Percentiles rank a stretch among this genome's conserved stretches.
phyloP scores from a whole-genome alignment of 2,329 filamentous ascomycete genomes.

The Aureobasidium sp. region DNA sequence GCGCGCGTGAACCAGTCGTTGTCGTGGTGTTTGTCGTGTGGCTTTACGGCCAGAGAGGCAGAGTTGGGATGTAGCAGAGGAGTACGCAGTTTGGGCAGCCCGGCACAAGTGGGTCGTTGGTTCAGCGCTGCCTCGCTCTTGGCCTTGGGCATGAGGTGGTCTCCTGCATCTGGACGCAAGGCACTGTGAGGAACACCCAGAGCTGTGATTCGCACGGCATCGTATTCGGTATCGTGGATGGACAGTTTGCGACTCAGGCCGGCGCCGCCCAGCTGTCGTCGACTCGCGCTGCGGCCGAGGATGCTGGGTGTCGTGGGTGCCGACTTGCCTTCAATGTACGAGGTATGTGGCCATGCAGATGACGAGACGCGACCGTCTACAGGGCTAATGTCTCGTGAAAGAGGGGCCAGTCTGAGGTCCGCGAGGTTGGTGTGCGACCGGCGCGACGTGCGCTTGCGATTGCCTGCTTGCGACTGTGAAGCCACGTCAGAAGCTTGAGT shows the following conservation, averaged over 20 bases:
- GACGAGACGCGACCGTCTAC: not conserved
- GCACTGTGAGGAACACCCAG: conserved; percentile 1
- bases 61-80: not conserved
- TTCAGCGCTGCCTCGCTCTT: conserved; percentile 40
- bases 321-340: conserved; percentile 43
- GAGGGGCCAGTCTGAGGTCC: conserved; percentile 54
- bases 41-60: not conserved
- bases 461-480: not conserved
- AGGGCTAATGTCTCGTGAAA: conserved; percentile 38
- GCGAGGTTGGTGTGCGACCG: conserved; percentile 55
- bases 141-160: conserved; percentile 35
- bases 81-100: not conserved
- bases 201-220: conserved; percentile 2
- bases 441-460: conserved; percentile 24
- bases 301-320: conserved; percentile 45
- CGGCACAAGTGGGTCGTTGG: conserved; percentile 9
- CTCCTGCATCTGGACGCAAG: not conserved
- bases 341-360: conserved; percentile 25
- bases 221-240: conserved; percentile 25
- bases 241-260: conserved; percentile 28
- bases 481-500: not conserved
- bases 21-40: conserved; percentile 23
- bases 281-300: conserved; percentile 36
- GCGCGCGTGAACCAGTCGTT: conserved; percentile 56
- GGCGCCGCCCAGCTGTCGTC: conserved; percentile 27